These are phyloP conservation scores for Tylopilus balloui DNA, from an alignment of 768 basidiomycete genomes.

Conservation along the genomic window DNA sequence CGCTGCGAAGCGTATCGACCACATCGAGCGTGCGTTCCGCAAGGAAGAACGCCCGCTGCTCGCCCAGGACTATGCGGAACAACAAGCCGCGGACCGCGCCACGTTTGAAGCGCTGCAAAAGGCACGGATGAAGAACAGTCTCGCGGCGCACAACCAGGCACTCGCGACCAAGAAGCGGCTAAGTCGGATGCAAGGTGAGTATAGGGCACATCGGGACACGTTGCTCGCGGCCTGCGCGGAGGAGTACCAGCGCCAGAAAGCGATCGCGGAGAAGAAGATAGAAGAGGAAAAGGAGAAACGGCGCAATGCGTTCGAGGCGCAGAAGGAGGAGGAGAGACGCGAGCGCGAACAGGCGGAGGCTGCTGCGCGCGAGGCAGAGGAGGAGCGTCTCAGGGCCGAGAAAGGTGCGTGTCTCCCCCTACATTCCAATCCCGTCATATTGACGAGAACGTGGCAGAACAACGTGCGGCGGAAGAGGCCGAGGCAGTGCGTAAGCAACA, in stretches of 20 bases:
- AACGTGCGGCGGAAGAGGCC: constrained; percentile 53
- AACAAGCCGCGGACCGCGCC: constrained; percentile 72
- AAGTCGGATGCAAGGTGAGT: constrained; percentile 70
- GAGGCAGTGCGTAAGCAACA: constrained; percentile 51
- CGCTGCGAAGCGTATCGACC: constrained; percentile 86
- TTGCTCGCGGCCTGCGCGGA: constrained; percentile 56
- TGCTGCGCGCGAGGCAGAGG: constrained; percentile 27
- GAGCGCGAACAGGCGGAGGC: constrained; percentile 25
- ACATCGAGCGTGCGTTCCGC: constrained; percentile 90
- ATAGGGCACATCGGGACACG: constrained; percentile 44
- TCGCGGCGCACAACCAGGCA: constrained; percentile 56
- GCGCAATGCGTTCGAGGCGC: constrained; percentile 54
- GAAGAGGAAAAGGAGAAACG: constrained; percentile 82
- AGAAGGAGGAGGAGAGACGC: constrained; percentile 44
- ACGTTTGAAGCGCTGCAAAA: constrained; percentile 62
- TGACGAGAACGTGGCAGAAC: constrained; percentile 35
- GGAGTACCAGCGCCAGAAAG: constrained; percentile 59
- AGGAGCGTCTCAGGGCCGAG: constrained; percentile 43
- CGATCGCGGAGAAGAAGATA: constrained; percentile 58
- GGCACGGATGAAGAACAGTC: constrained; percentile 52
- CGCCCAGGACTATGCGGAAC: constrained; percentile 77
- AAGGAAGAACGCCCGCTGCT: constrained; percentile 89
- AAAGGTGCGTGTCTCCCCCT: constrained; percentile 41
- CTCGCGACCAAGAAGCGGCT: constrained; percentile 74
- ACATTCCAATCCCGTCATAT: not conserved